phyloP scores from a whole-genome alignment of 2,329 filamentous ascomycete species.

The Venturia oleaginea region DNA sequence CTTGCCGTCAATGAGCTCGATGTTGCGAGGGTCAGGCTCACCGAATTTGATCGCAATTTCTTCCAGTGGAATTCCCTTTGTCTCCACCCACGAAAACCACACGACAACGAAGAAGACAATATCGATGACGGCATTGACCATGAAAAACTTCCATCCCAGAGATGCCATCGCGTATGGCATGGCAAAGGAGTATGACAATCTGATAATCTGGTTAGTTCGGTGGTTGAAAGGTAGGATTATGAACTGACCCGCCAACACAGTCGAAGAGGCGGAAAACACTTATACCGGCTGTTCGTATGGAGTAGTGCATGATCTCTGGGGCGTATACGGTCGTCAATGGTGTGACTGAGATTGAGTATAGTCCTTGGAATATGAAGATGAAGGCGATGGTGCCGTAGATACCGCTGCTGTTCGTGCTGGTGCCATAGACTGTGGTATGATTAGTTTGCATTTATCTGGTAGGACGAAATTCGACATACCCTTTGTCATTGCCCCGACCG shows the following conservation, averaged over 20 bases:
- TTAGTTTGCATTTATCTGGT: background rate
- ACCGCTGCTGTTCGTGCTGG: constrained; percentile 18
- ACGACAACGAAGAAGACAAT: background rate
- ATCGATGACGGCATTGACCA: constrained; percentile 1
- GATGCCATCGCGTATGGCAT: constrained; percentile 16
- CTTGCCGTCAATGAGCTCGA: background rate
- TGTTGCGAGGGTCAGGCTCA: background rate
- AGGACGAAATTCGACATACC: background rate
- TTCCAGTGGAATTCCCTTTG: background rate
- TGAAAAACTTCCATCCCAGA: constrained; percentile 16
- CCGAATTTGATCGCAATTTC: constrained; percentile 1
- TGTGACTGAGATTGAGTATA: constrained; percentile 43
- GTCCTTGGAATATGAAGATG: constrained; percentile 45
- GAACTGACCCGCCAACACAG: background rate
- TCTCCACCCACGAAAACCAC: constrained; percentile 4
- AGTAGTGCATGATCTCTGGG: constrained; percentile 41
- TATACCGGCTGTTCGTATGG: constrained; percentile 40
- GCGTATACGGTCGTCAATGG: constrained; percentile 41
- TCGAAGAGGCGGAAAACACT: constrained; percentile 17
- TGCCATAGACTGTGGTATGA: constrained; percentile 19
- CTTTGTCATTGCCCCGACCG: constrained; percentile 43
- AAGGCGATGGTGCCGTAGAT: constrained; percentile 38
- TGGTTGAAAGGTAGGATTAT: background rate
- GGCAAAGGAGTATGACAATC: constrained; percentile 13
- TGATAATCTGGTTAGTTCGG: constrained; percentile 10